Conservation (phyloP, 2,329 filamentous ascomycete species). For the Trichoderma citrinoviride region DNA sequence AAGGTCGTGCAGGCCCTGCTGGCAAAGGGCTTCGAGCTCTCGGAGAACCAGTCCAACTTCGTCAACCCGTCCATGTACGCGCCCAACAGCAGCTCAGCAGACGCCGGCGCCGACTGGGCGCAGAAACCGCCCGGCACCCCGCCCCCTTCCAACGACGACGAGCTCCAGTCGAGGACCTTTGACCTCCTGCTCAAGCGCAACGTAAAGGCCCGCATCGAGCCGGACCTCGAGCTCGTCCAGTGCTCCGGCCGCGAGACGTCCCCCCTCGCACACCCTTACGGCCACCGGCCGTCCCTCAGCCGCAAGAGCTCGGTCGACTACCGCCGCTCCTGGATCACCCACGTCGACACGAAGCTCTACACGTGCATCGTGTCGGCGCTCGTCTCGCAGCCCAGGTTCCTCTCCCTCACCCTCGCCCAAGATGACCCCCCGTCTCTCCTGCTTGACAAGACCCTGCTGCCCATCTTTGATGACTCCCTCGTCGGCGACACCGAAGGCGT, state of each 20-base stretch:
- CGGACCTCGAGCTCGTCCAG: constrained; percentile 69
- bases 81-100: constrained; percentile 31
- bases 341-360: constrained; percentile 62
- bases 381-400: constrained; percentile 62
- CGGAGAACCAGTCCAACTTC: constrained; percentile 67
- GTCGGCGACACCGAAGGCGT: constrained; percentile 71
- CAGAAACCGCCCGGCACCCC: constrained; percentile 63
- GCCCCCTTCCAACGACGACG: constrained; percentile 71
- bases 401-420: constrained; percentile 70
- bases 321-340: constrained; percentile 53
- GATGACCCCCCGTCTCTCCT: constrained; percentile 72
- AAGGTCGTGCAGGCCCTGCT: constrained; percentile 76
- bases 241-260: constrained; percentile 66
- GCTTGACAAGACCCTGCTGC: constrained; percentile 65
- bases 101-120: constrained; percentile 24
- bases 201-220: constrained; percentile 70
- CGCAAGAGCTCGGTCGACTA: constrained; percentile 38
- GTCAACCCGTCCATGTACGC: constrained; percentile 49
- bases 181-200: constrained; percentile 73
- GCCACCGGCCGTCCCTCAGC: constrained; percentile 38
- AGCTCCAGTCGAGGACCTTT: constrained; percentile 82
- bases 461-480: constrained; percentile 67
- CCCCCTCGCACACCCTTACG: constrained; percentile 39
- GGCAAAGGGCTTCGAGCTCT: constrained; percentile 79
- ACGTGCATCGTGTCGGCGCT: constrained; percentile 61